Evolutionary conservation across 2,329 filamentous ascomycete species (phyloP), one percentile per base, ranked within the genome.

Genomic region (Sporothrix protearum): DNA sequence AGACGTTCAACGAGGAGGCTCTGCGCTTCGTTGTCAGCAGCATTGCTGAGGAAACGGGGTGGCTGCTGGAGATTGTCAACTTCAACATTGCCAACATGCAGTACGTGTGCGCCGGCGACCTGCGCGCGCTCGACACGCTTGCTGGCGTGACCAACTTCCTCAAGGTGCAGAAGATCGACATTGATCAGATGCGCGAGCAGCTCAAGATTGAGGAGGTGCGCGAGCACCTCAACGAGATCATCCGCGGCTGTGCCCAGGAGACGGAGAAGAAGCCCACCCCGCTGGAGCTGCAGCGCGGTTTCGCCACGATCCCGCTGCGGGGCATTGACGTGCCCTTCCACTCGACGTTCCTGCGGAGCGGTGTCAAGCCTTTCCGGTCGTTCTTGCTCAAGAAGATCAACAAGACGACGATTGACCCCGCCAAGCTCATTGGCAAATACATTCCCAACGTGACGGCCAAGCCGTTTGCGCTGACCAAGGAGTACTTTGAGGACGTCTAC

Each of bases 311-410:
- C 76, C 96, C 96, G 57, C 91, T 99, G 75, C 93, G 92, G 79
- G 96, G 96, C 75, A 99, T 99, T 77, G 96, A 99, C 78, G 96
- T 98, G 79, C 96, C 96, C 59, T 99, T 99, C 92, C 96, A 99
- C 87, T 96, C 92, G 77, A 99, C 96, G 22, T 99, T 99, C 87
- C 84, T 99, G 83, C 92, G 96, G 71, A 97, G 94, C 51, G 96
- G 96, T 78, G 96, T 99, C 82, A 99, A 99, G 87, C 96, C 96
- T 63, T 99, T 99, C 93, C 89, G 96, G 76, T 95, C 91, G 59
- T 99, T 99, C 89, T 83, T 99, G 80, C 91, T 98, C 77, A 99
- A 98, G 92, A 99, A 99, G 89, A 98, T 99, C 85, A 94, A 98
- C 87, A 97, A 97, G 89, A 97, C 94, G 30, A 96, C 92, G 70